A percentile compares a stretch with the other conserved stretches of the same genome.
Evolutionary conservation across 164 flowering plant genomes (phyloP).

Genomic region (Liquidambar formosana): DNA sequence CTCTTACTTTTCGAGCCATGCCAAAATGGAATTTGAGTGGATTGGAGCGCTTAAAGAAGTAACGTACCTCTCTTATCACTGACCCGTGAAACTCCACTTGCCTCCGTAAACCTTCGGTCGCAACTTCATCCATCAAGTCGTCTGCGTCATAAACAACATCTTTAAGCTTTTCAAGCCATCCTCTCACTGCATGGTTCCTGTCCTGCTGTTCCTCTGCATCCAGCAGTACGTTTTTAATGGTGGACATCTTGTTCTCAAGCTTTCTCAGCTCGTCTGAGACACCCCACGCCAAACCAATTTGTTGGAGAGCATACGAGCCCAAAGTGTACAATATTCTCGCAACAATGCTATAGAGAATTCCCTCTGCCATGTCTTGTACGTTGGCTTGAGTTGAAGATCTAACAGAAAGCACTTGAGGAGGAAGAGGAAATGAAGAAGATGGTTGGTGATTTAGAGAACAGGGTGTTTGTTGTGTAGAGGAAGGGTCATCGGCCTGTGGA

Average conservation of each 20-base stretch:
- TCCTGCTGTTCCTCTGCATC: conserved; percentile 18
- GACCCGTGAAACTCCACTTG: neutral
- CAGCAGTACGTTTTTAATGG: neutral
- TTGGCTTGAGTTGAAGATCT: too few species aligned
- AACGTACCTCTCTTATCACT: neutral
- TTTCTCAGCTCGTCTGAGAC: too few species aligned
- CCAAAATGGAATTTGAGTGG: neutral
- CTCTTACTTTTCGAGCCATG: neutral
- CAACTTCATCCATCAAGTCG: conserved; percentile 13
- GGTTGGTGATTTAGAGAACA: too few species aligned
- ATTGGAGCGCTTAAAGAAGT: neutral
- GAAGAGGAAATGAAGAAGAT: too few species aligned
- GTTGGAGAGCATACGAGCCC: too few species aligned
- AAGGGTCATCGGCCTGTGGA: too few species aligned
- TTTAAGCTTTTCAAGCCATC: conserved; percentile 19
- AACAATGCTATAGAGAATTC: too few species aligned
- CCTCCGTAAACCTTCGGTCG: neutral
- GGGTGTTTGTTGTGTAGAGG: too few species aligned
- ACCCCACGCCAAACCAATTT: too few species aligned
- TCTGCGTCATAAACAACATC: conserved; percentile 16
- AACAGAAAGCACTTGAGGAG: too few species aligned
- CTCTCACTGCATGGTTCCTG: neutral
- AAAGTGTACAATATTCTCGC: too few species aligned
- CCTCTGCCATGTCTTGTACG: neutral
- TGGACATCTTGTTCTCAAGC: neutral